phyloP scores from a whole-genome alignment of 2,329 filamentous ascomycete genomes.

The Hypoxylon sp. region DNA sequence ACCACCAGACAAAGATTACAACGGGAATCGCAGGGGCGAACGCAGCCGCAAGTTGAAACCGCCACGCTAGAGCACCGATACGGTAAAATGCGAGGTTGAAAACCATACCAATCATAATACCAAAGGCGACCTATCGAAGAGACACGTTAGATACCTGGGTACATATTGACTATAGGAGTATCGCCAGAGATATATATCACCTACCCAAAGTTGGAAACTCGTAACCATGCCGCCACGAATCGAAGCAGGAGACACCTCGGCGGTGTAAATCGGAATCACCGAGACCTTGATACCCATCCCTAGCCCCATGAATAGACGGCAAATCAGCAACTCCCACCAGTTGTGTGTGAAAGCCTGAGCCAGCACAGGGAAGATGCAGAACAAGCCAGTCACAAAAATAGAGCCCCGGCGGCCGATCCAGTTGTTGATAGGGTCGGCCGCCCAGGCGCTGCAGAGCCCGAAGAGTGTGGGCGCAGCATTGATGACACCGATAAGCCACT shows the following conservation, averaged over 20 bases:
- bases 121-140: slow-evolving; percentile 25
- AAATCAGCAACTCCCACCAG: slow-evolving; percentile 24
- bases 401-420: slow-evolving; percentile 23
- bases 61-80: slow-evolving; percentile 23
- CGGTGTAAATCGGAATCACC: slow-evolving; percentile 29
- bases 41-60: slow-evolving; percentile 26
- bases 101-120: slow-evolving; percentile 26
- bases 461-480: slow-evolving; percentile 25
- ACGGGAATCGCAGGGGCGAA: slow-evolving; percentile 25
- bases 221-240: slow-evolving; percentile 27
- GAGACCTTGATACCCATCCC: slow-evolving; percentile 28
- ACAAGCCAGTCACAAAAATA: slow-evolving; percentile 22
- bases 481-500: slow-evolving; percentile 27
- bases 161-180: slow-evolving; percentile 18
- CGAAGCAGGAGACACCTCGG: slow-evolving; percentile 26
- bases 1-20: slow-evolving; percentile 22
- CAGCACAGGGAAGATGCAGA: slow-evolving; percentile 26
- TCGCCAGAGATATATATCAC: neutral
- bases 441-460: slow-evolving; percentile 29
- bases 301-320: slow-evolving; percentile 22
- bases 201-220: slow-evolving; percentile 27
- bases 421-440: slow-evolving; percentile 25
- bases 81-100: slow-evolving; percentile 25
- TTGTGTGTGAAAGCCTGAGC: slow-evolving; percentile 25
- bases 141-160: slow-evolving; percentile 11